Evolutionary conservation across 2,329 filamentous ascomycete genomes (phyloP), one percentile per base, ranked within the genome.

Genomic region (Mycocentrospora acerina): DNA sequence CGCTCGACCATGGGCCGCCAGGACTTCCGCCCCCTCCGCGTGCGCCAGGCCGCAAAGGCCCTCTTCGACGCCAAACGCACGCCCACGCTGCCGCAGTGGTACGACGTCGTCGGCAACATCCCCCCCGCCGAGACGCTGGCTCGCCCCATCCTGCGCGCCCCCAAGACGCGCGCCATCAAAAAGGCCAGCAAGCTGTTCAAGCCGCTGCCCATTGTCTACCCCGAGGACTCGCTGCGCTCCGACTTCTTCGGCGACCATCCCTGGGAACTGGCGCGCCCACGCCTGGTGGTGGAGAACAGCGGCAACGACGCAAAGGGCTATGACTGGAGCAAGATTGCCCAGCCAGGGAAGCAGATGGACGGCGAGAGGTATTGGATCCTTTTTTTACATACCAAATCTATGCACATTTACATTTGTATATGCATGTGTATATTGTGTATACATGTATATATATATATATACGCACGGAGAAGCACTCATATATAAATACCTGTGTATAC

Each of bases 211-310:
- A 83, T 98, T 48, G 73, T 72, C 37, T 96, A 93, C 65, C 81
- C 86, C 44, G 93, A 98, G 67, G 93, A 98, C 69, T 70, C 73
- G 44, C 75, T 98, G 59, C 84, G 93, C 48, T 76, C 71, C 53
- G 81, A 83, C 18, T 98, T 97, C 72, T 98, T 88, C 74, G 82
- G 78, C 60, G 91, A 98, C 67, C 93, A 98, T 66, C 93, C 93
- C 4, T 98, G 93, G 93, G 93, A 98, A 71, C 73, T 98, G 61
- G 93, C 93, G 13, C 79, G 91, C 47, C 93, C 93, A 37, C 79
- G 88, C 53, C 77, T 95, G 42, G 75, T 98, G 31, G 72, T 97
- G 8, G 93, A 98, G 71, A 75, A 83, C 53, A 86, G 91, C 59
- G 93, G 93, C 36, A 86, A 85, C 62, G 91, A 98, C 61, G 75